Evolutionary conservation across 495 filamentous ascomycete species (phyloP), one percentile per base, ranked within the genome.

Genomic region (Penicillium canariense): DNA sequence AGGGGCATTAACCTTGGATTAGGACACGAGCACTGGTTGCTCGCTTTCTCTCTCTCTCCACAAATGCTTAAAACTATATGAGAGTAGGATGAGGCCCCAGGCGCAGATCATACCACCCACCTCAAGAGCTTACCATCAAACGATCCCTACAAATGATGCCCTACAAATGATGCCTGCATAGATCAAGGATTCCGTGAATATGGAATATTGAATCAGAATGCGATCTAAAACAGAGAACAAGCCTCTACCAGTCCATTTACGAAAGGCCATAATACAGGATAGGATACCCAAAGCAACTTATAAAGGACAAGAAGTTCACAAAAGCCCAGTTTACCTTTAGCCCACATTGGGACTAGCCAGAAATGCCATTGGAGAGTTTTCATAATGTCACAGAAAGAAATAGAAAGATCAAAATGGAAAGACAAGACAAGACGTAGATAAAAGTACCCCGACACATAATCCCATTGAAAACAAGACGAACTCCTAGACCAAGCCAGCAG

Each of bases 291-390:
- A n/a, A 20, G 9, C 34, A 5, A 3, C 25, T 27, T 12, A 15
- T 10, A 26, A 22, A 32, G 26, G 17, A 31, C 15, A 11, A 31
- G 18, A 10, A n/a, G 10, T 26, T 27, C 5, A 10, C 11, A 51
- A 40, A 18, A 22, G 17, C 15, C 36, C 26, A 50, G 47, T 50
- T 5, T 14, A 36, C 31, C 18, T 35, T 25, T 12, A 4, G 32
- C 22, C 31, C 32, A 25, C 7, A 15, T 42, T 8, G 20, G 36
- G 15, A 40, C 11, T 31, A 50, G 34, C 22, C 35, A 40, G 23
- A 40, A 50, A 18, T 51, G 48, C 48, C 30, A 31, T 39, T 38
- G 25, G 35, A 36, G 23, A 18, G 14, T 26, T 50, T 39, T 12
- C 14, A 12, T 26, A 35, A 50, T 8, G 1, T 27, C 32, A 50